These are phyloP conservation scores for Pyrenula massariospora DNA, from an alignment of 495 filamentous ascomycete genomes.

Conservation along the genomic window DNA sequence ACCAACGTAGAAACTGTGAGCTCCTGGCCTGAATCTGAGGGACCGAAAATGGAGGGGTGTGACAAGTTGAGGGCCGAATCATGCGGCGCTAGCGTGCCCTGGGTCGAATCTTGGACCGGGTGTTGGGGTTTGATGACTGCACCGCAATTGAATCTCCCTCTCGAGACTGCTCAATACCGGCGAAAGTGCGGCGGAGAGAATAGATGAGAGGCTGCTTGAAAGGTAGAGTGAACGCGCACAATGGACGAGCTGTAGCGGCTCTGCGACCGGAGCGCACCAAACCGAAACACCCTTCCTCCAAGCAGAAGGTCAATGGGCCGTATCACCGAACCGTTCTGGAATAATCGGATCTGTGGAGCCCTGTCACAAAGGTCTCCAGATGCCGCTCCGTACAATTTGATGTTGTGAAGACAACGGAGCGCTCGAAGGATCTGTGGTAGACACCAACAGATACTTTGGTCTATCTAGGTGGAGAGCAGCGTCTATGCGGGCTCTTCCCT, in stretches of 20 bases:
- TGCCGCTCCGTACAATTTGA: neutral
- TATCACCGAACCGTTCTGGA: neutral
- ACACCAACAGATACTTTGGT: neutral
- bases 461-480: too few relatives aligned
- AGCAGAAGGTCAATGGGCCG: neutral
- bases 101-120: neutral
- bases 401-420: neutral
- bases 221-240: neutral
- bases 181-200: too few relatives aligned
- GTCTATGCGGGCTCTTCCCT: neutral
- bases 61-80: neutral
- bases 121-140: too few relatives aligned
- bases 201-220: too few relatives aligned
- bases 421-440: neutral
- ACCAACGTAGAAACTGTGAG: neutral
- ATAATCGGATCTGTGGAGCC: neutral
- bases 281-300: neutral
- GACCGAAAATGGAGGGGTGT: neutral
- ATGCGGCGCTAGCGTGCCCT: neutral
- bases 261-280: neutral
- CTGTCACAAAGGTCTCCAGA: neutral
- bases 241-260: neutral
- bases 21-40: neutral
- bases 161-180: too few relatives aligned
- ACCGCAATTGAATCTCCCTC: too few relatives aligned